phyloP scores from a whole-genome alignment of 345 rosid genomes.

The Clausena lansium region DNA sequence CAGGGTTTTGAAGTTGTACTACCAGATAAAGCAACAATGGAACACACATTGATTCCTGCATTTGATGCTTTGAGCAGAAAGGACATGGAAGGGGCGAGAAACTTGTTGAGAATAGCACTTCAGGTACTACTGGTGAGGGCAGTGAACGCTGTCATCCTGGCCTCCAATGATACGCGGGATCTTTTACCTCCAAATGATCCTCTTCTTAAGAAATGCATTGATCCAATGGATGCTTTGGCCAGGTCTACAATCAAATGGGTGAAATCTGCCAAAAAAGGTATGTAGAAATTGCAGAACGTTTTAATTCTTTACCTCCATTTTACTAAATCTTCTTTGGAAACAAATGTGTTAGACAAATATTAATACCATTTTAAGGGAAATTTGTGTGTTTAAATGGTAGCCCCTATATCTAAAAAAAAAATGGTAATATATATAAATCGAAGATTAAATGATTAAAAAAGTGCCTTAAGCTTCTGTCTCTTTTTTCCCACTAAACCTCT shows the following conservation, averaged over 20 bases:
- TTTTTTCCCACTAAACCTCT: too few relatives aligned
- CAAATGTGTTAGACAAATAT: not conserved
- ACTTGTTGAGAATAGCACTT: conserved; percentile 50
- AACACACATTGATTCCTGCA: conserved; percentile 44
- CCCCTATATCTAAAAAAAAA: too few relatives aligned
- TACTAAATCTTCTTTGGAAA: not conserved
- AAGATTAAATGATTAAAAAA: too few relatives aligned
- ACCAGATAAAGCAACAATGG: conserved; percentile 55
- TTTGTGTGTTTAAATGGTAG: not conserved
- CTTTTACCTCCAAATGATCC: conserved; percentile 47
- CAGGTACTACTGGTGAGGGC: conserved; percentile 55
- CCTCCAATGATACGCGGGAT: conserved; percentile 36
- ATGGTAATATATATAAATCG: too few relatives aligned
- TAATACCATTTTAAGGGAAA: not conserved
- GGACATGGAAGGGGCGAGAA: conserved; percentile 48
- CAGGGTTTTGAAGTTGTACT: conserved; percentile 53
- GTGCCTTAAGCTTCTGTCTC: too few relatives aligned
- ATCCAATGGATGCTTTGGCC: conserved; percentile 46
- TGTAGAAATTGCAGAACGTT: conserved; percentile 7
- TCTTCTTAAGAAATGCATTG: conserved; percentile 47
- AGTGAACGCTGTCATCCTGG: conserved; percentile 40
- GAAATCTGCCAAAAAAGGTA: conserved; percentile 25
- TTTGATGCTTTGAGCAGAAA: conserved; percentile 39
- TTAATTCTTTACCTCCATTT: not conserved
- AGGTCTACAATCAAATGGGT: conserved; percentile 45